Base-by-base conservation (phyloP, 345 rosid species). In the Luvunga scandens region DNA sequence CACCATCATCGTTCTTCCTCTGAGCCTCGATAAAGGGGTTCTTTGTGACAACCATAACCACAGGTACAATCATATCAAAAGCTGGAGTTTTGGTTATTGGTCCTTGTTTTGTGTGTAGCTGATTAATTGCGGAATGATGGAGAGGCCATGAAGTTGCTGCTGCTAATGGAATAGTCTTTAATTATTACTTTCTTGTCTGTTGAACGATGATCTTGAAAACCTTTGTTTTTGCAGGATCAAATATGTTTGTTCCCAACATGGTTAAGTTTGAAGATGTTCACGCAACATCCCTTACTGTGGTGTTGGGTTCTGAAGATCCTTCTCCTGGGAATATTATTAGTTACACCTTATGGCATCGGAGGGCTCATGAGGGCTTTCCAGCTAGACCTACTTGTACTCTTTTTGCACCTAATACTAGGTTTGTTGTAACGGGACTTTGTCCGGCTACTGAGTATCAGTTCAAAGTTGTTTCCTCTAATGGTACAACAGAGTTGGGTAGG, bases 321-420 rank as follows among this genome's bases (percentile, higher is more conserved):
- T 83, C 90, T 22, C 77, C 81, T 7, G 85, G 84, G 75, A 79
- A 81, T 74, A 78, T 87, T 71, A 78, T 84, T 50, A 83, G 85
- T 59, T 94, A 93, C 81, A 86, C 81, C 73, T 80, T 96, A 42
- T 96, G 99, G 99, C 95, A 94, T 85, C 91, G 98, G 7, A 89
- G 83, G 76, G 87, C 81, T 73, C 61, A 69, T 1, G 94, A 89
- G 62, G 86, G 84, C 59, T 96, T 92, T 82, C 84, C 88, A 9
- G 81, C 78, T 71, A 90, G 90, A 83, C 89, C 98, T 13, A 94
- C 98, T 25, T 90, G 94, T 83, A 89, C 86, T 13, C 82, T 92
- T 27, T 84, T 81, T 78, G 80, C 80, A 22, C 98, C 93, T 57
- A 86, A 89, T 78, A 83, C 79, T 71, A 90, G 89, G 80, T 96